Conservation (phyloP, 2,329 filamentous ascomycete genomes). For the Teratosphaeria destructans region DNA sequence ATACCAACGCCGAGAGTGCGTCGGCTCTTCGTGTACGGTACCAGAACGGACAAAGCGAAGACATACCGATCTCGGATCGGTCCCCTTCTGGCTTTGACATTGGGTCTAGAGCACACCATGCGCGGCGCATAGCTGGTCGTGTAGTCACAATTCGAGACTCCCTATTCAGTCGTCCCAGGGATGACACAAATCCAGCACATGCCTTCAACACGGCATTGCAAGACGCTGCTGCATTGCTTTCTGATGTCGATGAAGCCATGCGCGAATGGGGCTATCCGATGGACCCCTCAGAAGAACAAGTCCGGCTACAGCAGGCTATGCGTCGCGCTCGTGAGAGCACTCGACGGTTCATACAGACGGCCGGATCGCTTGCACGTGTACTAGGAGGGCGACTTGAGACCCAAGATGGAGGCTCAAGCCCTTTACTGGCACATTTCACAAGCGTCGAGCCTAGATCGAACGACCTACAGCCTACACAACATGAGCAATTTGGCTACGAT, state of each 20-base stretch:
- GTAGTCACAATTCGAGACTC: constrained; percentile 42
- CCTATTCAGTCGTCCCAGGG: constrained; percentile 40
- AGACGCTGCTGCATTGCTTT: constrained; percentile 34
- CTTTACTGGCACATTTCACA: constrained; percentile 16
- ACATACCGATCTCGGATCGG: constrained; percentile 39
- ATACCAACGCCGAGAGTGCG: constrained; percentile 24
- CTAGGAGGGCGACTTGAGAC: constrained; percentile 45
- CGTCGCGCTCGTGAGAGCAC: constrained; percentile 46
- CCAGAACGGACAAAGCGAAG: constrained; percentile 49
- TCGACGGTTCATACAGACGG: constrained; percentile 52
- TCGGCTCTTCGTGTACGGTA: constrained; percentile 48
- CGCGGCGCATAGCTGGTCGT: constrained; percentile 46
- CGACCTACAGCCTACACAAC: constrained; percentile 26
- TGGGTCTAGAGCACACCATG: constrained; percentile 41
- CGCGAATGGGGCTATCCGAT: constrained; percentile 48
- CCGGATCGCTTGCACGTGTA: constrained; percentile 46
- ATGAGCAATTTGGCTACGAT: constrained; percentile 51
- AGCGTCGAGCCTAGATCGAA: constrained; percentile 29
- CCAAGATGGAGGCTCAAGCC: constrained; percentile 8
- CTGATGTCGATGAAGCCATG: constrained; percentile 47
- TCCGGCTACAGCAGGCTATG: constrained; percentile 45
- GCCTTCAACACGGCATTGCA: constrained; percentile 22
- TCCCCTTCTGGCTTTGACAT: constrained; percentile 26
- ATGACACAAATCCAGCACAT: constrained; percentile 16
- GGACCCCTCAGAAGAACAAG: constrained; percentile 42